phyloP scores from a whole-genome alignment of 1,284 basidiomycete species.

The Tranzscheliella williamsii region DNA sequence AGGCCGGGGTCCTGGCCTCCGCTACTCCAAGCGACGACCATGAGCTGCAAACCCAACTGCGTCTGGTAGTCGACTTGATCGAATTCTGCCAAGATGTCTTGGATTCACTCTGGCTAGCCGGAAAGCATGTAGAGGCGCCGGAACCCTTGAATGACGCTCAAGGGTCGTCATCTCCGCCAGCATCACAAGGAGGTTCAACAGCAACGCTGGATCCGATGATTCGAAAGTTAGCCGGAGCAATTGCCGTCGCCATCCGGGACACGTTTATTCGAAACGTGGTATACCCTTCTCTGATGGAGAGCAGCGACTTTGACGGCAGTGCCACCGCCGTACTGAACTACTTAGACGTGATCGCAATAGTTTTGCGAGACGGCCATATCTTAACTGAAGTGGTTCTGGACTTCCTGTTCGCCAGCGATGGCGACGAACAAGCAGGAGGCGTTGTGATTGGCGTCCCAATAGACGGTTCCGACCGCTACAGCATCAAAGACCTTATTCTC shows the following conservation, averaged over 20 bases:
- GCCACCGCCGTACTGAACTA: conserved; percentile 97
- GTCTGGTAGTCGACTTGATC: conserved; percentile 84
- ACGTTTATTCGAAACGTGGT: conserved; percentile 90
- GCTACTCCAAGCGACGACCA: conserved; percentile 64
- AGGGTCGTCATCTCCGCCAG: neutral
- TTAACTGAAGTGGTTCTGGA: conserved; percentile 46
- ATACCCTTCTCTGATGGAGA: conserved; percentile 90
- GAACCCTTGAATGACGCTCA: neutral
- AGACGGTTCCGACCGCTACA: conserved; percentile 33
- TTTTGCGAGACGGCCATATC: conserved; percentile 41
- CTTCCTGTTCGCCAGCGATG: conserved; percentile 20
- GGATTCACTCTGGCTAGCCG: conserved; percentile 24
- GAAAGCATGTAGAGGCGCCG: conserved; percentile 14
- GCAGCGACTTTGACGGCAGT: conserved; percentile 87
- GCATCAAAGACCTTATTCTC: conserved; percentile 46
- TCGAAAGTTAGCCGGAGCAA: conserved; percentile 25
- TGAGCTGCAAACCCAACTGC: conserved; percentile 78
- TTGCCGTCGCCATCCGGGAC: conserved; percentile 69
- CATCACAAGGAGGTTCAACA: too few relatives aligned
- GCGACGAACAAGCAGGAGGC: neutral
- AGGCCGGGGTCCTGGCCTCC: conserved; percentile 14
- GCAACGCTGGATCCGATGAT: conserved; percentile 27
- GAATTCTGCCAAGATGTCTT: conserved; percentile 87
- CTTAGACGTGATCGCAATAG: conserved; percentile 68
- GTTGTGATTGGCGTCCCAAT: conserved; percentile 12